Conservation (phyloP, 768 basidiomycete genomes). For the Mycena maculata region DNA sequence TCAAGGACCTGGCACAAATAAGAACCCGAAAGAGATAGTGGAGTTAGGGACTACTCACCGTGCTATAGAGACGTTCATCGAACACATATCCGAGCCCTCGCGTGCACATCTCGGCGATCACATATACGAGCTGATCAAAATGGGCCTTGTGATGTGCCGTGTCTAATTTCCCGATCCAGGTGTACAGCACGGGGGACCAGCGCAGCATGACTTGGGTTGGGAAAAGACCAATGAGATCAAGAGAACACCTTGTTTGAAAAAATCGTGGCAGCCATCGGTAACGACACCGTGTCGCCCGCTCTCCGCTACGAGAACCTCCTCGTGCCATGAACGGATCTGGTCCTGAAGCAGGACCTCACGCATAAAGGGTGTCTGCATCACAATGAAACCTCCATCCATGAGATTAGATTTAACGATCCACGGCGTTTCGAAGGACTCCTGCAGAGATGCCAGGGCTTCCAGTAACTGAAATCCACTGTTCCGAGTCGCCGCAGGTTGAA, state of each 20-base stretch:
- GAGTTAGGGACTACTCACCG: not conserved
- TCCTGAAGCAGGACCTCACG: conserved; percentile 7
- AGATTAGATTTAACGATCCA: conserved; percentile 21
- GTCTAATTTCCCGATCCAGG: conserved; percentile 21
- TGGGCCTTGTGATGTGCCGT: conserved; percentile 19
- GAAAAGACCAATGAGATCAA: conserved; percentile 16
- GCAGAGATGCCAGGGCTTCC: not conserved
- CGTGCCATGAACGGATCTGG: conserved; percentile 9
- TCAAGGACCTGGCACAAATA: conserved; percentile 6
- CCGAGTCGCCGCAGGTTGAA: not conserved
- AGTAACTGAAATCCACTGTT: conserved; percentile 15
- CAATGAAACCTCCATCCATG: conserved; percentile 1
- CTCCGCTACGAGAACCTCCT: conserved; percentile 8
- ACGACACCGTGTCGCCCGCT: conserved; percentile 14
- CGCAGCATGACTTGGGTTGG: not conserved
- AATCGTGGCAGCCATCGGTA: conserved; percentile 24
- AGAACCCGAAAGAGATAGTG: not conserved
- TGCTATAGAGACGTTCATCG: conserved; percentile 5
- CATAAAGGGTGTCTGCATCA: conserved; percentile 21
- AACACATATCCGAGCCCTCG: conserved; percentile 12
- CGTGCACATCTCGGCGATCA: conserved; percentile 6
- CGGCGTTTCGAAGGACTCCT: not conserved
- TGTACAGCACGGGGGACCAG: conserved; percentile 18
- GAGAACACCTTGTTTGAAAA: conserved; percentile 18
- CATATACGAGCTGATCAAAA: conserved; percentile 18